Evolutionary conservation across 345 rosid species (phyloP).

Genomic region (Mallotus nudiflorus): DNA sequence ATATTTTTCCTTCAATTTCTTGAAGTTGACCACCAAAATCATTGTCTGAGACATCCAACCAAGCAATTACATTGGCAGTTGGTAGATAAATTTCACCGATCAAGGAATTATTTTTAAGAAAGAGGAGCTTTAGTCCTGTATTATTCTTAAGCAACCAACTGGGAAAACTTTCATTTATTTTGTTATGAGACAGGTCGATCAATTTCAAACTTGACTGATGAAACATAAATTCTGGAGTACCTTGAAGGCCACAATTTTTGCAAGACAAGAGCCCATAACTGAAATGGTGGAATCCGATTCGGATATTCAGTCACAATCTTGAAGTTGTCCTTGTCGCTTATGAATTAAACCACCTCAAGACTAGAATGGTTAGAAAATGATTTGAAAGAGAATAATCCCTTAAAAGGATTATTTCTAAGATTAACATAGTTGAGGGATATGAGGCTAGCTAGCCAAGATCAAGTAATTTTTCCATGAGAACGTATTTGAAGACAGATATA

Average conservation of each 20-base stretch:
- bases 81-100: too few relatives aligned
- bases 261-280: slow-evolving; percentile 7
- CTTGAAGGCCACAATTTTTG: neutral
- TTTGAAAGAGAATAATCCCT: neutral
- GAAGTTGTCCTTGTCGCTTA: too few relatives aligned
- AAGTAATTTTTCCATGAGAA: slow-evolving; percentile 1
- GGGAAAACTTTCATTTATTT: too few relatives aligned
- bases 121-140: too few relatives aligned
- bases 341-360: slow-evolving; percentile 1
- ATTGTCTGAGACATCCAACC: slow-evolving; percentile 14
- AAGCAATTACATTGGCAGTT: neutral
- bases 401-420: slow-evolving; percentile 1
- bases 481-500: slow-evolving; percentile 1
- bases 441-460: neutral
- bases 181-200: too few relatives aligned
- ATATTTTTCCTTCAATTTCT: neutral
- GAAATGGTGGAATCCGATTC: slow-evolving; percentile 6
- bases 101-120: too few relatives aligned
- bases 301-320: neutral
- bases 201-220: too few relatives aligned
- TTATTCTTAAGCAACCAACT: too few relatives aligned
- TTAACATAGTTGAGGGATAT: neutral
- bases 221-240: neutral
- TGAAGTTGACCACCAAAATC: neutral
- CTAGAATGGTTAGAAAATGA: neutral